Evolutionary conservation across 495 filamentous ascomycete species (phyloP).

Genomic region (Daldinia caldariorum): DNA sequence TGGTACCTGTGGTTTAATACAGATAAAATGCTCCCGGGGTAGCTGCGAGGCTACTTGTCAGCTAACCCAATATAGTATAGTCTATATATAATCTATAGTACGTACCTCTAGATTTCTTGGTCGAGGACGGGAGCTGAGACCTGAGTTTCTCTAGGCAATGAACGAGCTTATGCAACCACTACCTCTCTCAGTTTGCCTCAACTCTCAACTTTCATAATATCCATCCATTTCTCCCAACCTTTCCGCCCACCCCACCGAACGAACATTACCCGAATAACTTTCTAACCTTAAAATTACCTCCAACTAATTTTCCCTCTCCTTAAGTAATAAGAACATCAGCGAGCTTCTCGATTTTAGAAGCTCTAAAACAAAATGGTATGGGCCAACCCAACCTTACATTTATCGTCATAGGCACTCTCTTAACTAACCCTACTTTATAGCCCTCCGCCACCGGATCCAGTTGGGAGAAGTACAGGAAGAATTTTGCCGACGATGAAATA

Average conservation of each 20-base stretch:
- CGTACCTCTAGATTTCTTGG: slow-evolving; percentile 10
- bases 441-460: slow-evolving; percentile 90
- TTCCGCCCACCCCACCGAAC: slow-evolving; percentile 19
- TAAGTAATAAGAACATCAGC: slow-evolving; percentile 42
- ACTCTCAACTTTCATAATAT: slow-evolving; percentile 7
- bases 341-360: slow-evolving; percentile 8
- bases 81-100: neutral
- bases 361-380: slow-evolving; percentile 43
- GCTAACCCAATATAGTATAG: slow-evolving; percentile 29
- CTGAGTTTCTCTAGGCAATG: slow-evolving; percentile 42
- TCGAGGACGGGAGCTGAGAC: slow-evolving; percentile 24
- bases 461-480: slow-evolving; percentile 99
- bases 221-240: slow-evolving; percentile 13
- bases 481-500: slow-evolving; percentile 93
- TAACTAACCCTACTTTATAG: slow-evolving; percentile 52
- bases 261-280: slow-evolving; percentile 31
- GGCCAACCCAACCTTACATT: neutral
- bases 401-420: neutral
- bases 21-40: slow-evolving; percentile 35
- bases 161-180: slow-evolving; percentile 45
- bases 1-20: slow-evolving; percentile 17
- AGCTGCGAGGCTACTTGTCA: slow-evolving; percentile 46
- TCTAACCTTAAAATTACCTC: neutral
- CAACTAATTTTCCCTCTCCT: slow-evolving; percentile 8
- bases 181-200: slow-evolving; percentile 13